Conservation (phyloP, 129 eudicot genomes). For the Gnaphalium uliginosum region DNA sequence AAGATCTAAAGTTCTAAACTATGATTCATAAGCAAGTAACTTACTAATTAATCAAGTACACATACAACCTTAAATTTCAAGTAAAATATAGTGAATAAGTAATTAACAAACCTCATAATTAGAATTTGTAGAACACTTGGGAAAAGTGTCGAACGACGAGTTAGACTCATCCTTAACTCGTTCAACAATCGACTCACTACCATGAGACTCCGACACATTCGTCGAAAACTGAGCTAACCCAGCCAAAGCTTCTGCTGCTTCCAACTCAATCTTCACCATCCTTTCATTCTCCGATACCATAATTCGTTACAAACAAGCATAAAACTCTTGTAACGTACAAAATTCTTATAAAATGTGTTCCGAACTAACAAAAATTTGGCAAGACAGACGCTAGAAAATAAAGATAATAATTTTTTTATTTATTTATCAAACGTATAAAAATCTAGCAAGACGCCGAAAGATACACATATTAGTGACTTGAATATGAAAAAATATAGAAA, state of each 20-base stretch:
- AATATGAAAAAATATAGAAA: no score
- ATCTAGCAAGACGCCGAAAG: no score
- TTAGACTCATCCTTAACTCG: slow-evolving; percentile 30
- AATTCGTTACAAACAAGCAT: background rate
- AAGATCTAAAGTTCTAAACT: background rate
- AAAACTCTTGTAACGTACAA: no score
- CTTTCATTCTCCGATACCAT: slow-evolving; percentile 17
- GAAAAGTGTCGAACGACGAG: slow-evolving; percentile 11
- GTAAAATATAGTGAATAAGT: background rate
- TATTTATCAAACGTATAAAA: no score
- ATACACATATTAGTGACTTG: no score
- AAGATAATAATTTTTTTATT: no score
- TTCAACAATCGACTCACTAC: slow-evolving; percentile 22
- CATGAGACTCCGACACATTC: slow-evolving; percentile 13
- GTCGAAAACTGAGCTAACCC: slow-evolving; percentile 43
- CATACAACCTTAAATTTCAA: background rate
- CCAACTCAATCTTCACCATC: slow-evolving; percentile 55
- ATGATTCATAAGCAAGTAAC: background rate
- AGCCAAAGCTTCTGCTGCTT: slow-evolving; percentile 77
- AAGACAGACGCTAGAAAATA: no score
- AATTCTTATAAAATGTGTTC: no score
- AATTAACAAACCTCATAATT: slow-evolving; percentile 27
- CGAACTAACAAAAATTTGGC: no score
- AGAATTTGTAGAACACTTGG: slow-evolving; percentile 7
- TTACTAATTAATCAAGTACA: background rate